These are phyloP conservation scores for Zygoascus sp. DNA, from an alignment of 1,139 yeast genomes.

Conservation along the genomic window DNA sequence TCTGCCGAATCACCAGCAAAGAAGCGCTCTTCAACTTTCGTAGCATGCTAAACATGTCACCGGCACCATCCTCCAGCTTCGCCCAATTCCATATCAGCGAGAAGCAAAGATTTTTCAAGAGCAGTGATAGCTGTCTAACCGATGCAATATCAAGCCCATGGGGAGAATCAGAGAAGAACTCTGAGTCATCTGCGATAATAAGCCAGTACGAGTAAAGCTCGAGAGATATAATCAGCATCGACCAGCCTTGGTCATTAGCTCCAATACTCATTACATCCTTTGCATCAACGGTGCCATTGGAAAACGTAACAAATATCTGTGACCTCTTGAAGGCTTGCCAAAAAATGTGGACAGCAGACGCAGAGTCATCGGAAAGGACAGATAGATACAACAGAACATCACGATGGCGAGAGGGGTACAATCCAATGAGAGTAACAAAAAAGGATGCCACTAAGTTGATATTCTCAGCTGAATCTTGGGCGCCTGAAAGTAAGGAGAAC, in stretches of 20 bases:
- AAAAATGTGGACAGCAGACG: slow-evolving; percentile 25
- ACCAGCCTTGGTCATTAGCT: slow-evolving; percentile 19
- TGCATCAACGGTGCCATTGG: slow-evolving; percentile 10
- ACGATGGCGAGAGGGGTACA: slow-evolving; percentile 26
- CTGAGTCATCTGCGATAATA: slow-evolving; percentile 67
- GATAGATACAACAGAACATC: slow-evolving; percentile 28
- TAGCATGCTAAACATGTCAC: slow-evolving; percentile 3
- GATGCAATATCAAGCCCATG: slow-evolving; percentile 44
- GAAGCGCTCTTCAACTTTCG: slow-evolving; percentile 30
- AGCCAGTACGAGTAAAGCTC: slow-evolving; percentile 55
- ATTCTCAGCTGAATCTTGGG: not conserved
- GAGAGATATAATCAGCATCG: slow-evolving; percentile 37
- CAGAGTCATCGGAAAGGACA: slow-evolving; percentile 20
- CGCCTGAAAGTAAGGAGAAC: slow-evolving; percentile 11
- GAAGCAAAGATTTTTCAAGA: slow-evolving; percentile 54
- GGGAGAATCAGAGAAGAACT: slow-evolving; percentile 36
- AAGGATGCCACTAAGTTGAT: slow-evolving; percentile 21
- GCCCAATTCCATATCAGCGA: slow-evolving; percentile 47
- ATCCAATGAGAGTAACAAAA: slow-evolving; percentile 22
- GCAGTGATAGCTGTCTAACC: slow-evolving; percentile 44
- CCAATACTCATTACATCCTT: slow-evolving; percentile 11
- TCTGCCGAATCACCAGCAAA: slow-evolving; percentile 56
- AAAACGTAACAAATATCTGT: slow-evolving; percentile 11
- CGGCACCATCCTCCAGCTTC: slow-evolving; percentile 7
- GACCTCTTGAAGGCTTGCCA: slow-evolving; percentile 25